Percentiles rank a stretch among this genome's conserved stretches.
Evolutionary conservation across 2,329 filamentous ascomycete species (phyloP).

Genomic region (Pseudopyricularia javanii): DNA sequence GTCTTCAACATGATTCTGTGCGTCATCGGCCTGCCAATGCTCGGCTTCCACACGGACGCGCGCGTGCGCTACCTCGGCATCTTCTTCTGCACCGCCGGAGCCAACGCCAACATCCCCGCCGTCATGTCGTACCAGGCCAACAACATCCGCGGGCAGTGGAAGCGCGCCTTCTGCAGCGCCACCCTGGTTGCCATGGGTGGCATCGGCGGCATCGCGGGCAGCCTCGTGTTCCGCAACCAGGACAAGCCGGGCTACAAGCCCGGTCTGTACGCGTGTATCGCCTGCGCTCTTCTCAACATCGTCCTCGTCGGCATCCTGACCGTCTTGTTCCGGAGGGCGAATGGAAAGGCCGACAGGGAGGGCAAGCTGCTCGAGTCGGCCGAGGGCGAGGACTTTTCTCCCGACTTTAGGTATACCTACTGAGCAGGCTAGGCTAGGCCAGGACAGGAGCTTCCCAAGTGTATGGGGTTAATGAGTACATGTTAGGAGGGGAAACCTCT

Average conservation of each 20-base stretch:
- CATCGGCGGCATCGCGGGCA: slow-evolving; percentile 66
- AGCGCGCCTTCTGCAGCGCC: slow-evolving; percentile 67
- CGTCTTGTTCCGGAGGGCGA: slow-evolving; percentile 27
- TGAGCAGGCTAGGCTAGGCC: slow-evolving; percentile 5
- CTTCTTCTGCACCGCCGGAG: slow-evolving; percentile 64
- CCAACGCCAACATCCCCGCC: slow-evolving; percentile 65
- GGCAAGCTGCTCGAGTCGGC: slow-evolving; percentile 37
- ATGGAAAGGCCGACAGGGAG: slow-evolving; percentile 38
- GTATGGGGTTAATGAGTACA: not conserved
- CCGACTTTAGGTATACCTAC: slow-evolving; percentile 28
- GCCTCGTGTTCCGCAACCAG: slow-evolving; percentile 47
- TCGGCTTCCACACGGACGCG: slow-evolving; percentile 50
- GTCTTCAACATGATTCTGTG: slow-evolving; percentile 51
- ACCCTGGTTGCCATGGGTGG: slow-evolving; percentile 66
- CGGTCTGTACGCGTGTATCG: slow-evolving; percentile 42
- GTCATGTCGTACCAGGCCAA: slow-evolving; percentile 74
- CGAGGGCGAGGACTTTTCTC: slow-evolving; percentile 23
- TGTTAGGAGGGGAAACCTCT: too few relatives aligned
- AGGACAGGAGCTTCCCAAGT: not conserved
- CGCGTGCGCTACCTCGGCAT: slow-evolving; percentile 59
- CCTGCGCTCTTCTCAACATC: slow-evolving; percentile 32
- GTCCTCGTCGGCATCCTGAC: slow-evolving; percentile 29
- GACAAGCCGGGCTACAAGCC: slow-evolving; percentile 41
- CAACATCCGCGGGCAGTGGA: slow-evolving; percentile 83
- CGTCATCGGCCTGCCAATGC: slow-evolving; percentile 58